phyloP scores from a whole-genome alignment of 2,329 filamentous ascomycete genomes.

The Ascochyta viciae-villosae region DNA sequence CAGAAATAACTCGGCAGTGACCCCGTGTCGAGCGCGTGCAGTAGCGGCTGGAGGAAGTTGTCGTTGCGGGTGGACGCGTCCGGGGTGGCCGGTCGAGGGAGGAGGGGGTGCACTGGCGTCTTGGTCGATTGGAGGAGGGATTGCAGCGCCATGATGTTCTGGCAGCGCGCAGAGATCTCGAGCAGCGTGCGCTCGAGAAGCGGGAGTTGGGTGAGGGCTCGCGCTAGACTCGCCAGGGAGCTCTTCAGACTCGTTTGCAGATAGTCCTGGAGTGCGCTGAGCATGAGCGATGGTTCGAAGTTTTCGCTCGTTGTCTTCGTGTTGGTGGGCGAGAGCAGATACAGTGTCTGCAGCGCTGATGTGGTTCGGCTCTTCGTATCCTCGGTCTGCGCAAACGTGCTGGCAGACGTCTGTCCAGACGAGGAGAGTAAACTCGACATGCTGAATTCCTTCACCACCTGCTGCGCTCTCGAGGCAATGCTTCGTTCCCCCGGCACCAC shows the following conservation, averaged over 20 bases:
- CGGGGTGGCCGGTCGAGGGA: constrained; percentile 44
- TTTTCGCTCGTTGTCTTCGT: constrained; percentile 56
- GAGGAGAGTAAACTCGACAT: constrained; percentile 64
- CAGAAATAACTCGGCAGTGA: constrained; percentile 93
- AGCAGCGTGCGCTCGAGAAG: constrained; percentile 80
- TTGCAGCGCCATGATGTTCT: constrained; percentile 90
- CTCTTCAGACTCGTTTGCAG: constrained; percentile 81
- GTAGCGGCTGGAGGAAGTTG: constrained; percentile 74
- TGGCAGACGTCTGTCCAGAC: constrained; percentile 42
- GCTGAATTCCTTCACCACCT: constrained; percentile 83
- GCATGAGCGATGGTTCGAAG: constrained; percentile 73
- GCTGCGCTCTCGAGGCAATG: constrained; percentile 76
- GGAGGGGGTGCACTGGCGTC: constrained; percentile 71
- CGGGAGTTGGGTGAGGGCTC: constrained; percentile 80
- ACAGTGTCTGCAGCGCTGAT: constrained; percentile 78
- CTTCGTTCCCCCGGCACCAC: constrained; percentile 75
- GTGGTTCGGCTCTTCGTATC: constrained; percentile 76
- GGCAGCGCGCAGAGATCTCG: constrained; percentile 84
- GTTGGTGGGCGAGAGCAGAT: constrained; percentile 76
- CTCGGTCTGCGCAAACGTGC: constrained; percentile 68
- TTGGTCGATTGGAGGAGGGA: constrained; percentile 73
- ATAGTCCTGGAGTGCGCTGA: constrained; percentile 80
- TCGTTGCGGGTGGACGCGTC: background rate
- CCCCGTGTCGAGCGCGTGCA: constrained; percentile 82
- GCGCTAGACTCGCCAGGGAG: constrained; percentile 75